A percentile compares a stretch with the other conserved stretches of the same genome.
phyloP scores from a whole-genome alignment of 306 rosid species.

The Neltuma alba region DNA sequence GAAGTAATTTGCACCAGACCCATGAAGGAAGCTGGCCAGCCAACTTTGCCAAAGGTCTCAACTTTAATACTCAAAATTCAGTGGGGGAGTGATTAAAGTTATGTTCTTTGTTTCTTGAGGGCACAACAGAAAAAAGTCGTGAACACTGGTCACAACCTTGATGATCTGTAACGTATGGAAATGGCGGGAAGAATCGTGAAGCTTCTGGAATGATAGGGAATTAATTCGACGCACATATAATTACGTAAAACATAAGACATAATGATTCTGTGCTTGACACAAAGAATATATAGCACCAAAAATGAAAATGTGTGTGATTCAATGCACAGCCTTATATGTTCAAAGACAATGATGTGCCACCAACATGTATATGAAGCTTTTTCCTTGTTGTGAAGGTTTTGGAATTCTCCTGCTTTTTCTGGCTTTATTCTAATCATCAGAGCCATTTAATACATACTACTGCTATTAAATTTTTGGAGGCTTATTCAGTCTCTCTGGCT shows the following conservation, averaged over 20 bases:
- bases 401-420: not conserved
- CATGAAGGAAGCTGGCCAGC: not conserved
- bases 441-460: not conserved
- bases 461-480: not conserved
- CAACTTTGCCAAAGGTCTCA: not conserved
- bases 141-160: not conserved
- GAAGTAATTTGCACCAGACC: not conserved
- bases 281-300: not conserved
- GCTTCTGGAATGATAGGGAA: not conserved
- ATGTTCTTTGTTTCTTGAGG: not conserved
- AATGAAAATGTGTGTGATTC: not conserved
- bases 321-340: not conserved
- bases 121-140: not conserved
- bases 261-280: not conserved
- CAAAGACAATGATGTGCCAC: not conserved
- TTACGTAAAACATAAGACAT: not conserved
- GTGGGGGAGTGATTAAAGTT: too few species aligned
- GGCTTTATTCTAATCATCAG: not conserved
- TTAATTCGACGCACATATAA: not conserved
- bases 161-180: not conserved
- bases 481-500: not conserved
- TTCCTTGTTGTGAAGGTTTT: not conserved
- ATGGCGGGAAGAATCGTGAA: not conserved
- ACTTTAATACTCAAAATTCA: too few species aligned
- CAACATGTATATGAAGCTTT: not conserved